phyloP scores from a whole-genome alignment of 2,329 filamentous ascomycete species.

The Botrytis tulipae region DNA sequence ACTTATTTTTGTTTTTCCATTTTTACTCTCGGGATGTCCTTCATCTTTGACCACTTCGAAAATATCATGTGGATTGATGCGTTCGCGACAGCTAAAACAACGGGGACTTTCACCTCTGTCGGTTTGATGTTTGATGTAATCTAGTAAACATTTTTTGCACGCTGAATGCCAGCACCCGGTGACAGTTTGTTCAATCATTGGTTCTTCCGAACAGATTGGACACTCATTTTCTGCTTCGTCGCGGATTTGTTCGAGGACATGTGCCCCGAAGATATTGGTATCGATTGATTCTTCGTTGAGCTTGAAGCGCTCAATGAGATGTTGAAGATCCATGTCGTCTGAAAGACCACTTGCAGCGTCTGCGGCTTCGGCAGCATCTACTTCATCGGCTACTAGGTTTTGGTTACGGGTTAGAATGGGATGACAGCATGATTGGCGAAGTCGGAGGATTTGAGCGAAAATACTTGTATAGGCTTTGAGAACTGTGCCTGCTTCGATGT shows the following conservation, averaged over 20 bases:
- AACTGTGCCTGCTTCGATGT: constrained; percentile 86
- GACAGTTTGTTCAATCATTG: constrained; percentile 91
- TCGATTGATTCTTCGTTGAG: constrained; percentile 60
- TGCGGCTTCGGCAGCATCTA: constrained; percentile 72
- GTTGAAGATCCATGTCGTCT: constrained; percentile 93
- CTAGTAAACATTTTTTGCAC: constrained; percentile 88
- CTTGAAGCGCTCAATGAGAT: constrained; percentile 81
- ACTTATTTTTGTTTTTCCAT: constrained; percentile 53
- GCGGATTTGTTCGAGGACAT: constrained; percentile 87
- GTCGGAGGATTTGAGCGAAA: constrained; percentile 89
- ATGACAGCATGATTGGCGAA: constrained; percentile 93
- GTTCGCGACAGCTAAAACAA: constrained; percentile 88
- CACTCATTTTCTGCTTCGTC: constrained; percentile 87
- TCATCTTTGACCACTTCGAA: constrained; percentile 90
- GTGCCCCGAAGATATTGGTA: constrained; percentile 73
- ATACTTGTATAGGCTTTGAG: constrained; percentile 97
- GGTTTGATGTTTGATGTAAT: constrained; percentile 84
- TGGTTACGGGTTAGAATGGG: constrained; percentile 85
- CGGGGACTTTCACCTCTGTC: constrained; percentile 72
- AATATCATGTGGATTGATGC: constrained; percentile 77
- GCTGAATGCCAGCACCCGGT: constrained; percentile 98
- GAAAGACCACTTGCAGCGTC: constrained; percentile 79
- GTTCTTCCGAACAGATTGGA: constrained; percentile 91
- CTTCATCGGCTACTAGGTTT: constrained; percentile 81
- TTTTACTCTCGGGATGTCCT: constrained; percentile 49